Conservation (phyloP, 2,329 filamentous ascomycete genomes). For the Nothopassalora personata region DNA sequence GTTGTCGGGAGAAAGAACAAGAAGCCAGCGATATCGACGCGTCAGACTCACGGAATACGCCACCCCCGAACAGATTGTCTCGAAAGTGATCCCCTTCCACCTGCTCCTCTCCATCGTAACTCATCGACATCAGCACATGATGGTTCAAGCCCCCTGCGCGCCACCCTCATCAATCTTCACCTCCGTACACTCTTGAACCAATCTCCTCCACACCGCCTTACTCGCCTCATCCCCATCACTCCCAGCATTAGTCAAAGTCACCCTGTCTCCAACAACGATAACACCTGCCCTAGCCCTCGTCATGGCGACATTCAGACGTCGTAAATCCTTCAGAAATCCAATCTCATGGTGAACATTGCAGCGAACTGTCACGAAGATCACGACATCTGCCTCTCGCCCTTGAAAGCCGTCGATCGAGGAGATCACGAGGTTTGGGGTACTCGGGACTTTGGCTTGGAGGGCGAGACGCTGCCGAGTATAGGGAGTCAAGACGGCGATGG, state of each 20-base stretch:
- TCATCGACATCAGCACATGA: too few species aligned
- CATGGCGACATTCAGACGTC: constrained; percentile 6
- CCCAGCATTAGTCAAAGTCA: not conserved
- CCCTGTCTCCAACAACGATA: constrained; percentile 4
- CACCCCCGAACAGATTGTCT: too few species aligned
- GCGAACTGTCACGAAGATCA: constrained; percentile 3
- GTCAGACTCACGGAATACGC: too few species aligned
- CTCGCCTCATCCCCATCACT: too few species aligned
- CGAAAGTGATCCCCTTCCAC: too few species aligned
- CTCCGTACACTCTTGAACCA: too few species aligned
- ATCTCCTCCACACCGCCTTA: too few species aligned
- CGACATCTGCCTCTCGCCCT: constrained; percentile 5
- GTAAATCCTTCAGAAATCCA: constrained; percentile 3
- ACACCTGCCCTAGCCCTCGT: constrained; percentile 4
- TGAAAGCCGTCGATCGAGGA: constrained; percentile 5
- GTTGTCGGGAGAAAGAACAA: too few species aligned
- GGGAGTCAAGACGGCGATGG: constrained; percentile 1
- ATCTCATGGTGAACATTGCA: constrained; percentile 4
- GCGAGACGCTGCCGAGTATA: constrained; percentile 1
- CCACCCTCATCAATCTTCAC: too few species aligned
- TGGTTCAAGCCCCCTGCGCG: too few species aligned
- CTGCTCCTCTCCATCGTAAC: too few species aligned
- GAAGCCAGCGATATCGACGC: too few species aligned
- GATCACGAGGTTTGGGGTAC: not conserved
- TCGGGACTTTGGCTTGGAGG: not conserved